Evolutionary conservation across 176 grass and related monocot species (phyloP), one percentile per base, ranked within the genome.

Genomic region (Tillandsia fasciculata): DNA sequence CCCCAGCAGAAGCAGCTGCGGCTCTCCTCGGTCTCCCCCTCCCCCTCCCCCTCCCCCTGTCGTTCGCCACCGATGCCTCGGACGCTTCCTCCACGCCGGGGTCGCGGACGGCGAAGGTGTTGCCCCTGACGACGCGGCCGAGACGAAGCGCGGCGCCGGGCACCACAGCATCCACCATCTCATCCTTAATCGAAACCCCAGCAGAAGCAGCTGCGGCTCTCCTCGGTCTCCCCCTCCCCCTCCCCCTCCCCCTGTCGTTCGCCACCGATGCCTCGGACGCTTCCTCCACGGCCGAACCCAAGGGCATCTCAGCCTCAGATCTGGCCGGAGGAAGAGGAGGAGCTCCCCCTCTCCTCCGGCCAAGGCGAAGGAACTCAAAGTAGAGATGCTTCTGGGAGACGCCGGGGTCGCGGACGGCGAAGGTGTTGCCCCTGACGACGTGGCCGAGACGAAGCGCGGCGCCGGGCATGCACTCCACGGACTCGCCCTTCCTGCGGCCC

Each of bases 361-460:
- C 64, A 1, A 64, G 65, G 68, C 48, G 66, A 42, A 4, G 72
- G 70, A 89, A 92, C 42, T 81, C 48, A 81, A 96, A 50, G 71
- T 53, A 23, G n/a, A 96, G 81, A 76, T 96, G 89, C 63, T 79
- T 81, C 74, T 96, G 81, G 58, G 93, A 96, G 17, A 83, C 75
- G 70, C 93, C 89, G 26, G 66, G 73, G 68, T 96, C 93, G 51
- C 93, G 79, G 53, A 96, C 20, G 67, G 83, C 72, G 33, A 96
- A 75, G 49, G 81, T 18, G 64, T 96, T 96, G 17, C 86, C 93
- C 71, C 68, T 83, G 64, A 53, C 53, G 54, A 96, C 70, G 51
- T 89, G 89, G 50, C 89, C 93, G 58, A 97, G 64, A 11, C 79
- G 76, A 76, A 77, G 17, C 11, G 49, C 49, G 1, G 58, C 48